Evolutionary conservation across 2,329 filamentous ascomycete species (phyloP), one percentile per base, ranked within the genome.

Genomic region (Cladosporium austrohemisphaericum): DNA sequence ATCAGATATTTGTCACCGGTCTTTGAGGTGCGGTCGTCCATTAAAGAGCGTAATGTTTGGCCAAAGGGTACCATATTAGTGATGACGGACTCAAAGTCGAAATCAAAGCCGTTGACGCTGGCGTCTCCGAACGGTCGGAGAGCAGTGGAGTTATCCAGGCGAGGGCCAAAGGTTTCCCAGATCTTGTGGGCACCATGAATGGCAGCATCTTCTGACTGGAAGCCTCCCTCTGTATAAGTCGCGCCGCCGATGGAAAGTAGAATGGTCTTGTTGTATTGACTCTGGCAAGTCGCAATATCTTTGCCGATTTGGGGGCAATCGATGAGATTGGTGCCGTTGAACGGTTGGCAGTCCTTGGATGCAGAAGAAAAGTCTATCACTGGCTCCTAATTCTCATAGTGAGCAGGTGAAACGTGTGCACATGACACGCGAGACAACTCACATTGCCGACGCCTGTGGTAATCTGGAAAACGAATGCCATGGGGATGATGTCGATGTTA

Each of bases 61-160:
- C 61, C 66, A 29, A 71, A 64, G 33, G 57, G 88, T 68, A 66
- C 77, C 68, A 85, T 80, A 68, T 86, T 83, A 40, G 66, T 66
- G 11, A 78, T 76, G 2, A 67, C 65, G 4, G 78, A 72, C 68
- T 89, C 85, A 54, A 89, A 83, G 64, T 90, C 86, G 55, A 89
- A 81, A 67, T 90, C 86, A 64, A 90, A 88, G 4, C 86, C 86
- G 63, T 90, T 84, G 33, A 90, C 69, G 3, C 79, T 72, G 8
- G 81, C 79, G 10, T 69, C 67, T 47, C 83, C 83, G 62, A 89
- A 89, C 1, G 86, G 86, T 7, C 86, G 79, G 49, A 79, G 73
- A 6, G 70, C 70, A 1, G 65, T 66, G 32, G 67, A 55, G 28
- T 38, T 29, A 13, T 14, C 13, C 23, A 43, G 22, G 1, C 31